A percentile compares a stretch with the other conserved stretches of the same genome.
Conservation (phyloP, 495 filamentous ascomycete genomes). For the Cercophora sp. region DNA sequence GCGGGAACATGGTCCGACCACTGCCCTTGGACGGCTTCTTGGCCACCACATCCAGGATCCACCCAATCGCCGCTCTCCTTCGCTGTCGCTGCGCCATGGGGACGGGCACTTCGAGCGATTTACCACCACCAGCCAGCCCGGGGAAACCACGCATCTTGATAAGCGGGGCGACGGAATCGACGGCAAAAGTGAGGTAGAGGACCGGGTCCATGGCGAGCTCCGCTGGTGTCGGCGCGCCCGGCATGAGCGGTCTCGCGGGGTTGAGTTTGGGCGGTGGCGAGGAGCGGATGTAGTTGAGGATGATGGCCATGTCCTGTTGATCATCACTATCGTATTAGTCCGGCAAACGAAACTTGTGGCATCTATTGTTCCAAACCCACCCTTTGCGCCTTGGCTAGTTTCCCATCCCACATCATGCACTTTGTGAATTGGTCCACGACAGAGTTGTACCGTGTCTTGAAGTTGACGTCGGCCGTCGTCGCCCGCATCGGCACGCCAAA, state of each 20-base stretch:
- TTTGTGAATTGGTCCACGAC: conserved; percentile 82
- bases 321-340: too few species aligned
- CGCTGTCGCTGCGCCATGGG: conserved; percentile 72
- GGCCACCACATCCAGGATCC: conserved; percentile 79
- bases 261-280: conserved; percentile 68
- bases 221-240: conserved; percentile 63
- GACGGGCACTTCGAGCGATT: conserved; percentile 73
- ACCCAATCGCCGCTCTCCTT: conserved; percentile 70
- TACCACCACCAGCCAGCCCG: conserved; percentile 81
- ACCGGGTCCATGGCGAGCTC: conserved; percentile 76
- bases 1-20: conserved; percentile 61
- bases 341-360: too few species aligned
- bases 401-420: conserved; percentile 85
- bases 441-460: conserved; percentile 75
- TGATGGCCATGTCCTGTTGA: conserved; percentile 71
- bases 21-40: conserved; percentile 64
- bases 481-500: conserved; percentile 67
- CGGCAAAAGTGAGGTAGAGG: conserved; percentile 75
- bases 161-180: conserved; percentile 93
- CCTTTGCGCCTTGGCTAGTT: conserved; percentile 75
- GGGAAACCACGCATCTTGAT: conserved; percentile 70
- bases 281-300: conserved; percentile 85
- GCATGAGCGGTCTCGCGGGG: conserved; percentile 64
- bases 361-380: conserved; percentile 42
- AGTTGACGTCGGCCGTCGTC: conserved; percentile 55